Evolutionary conservation across 2,329 filamentous ascomycete genomes (phyloP).

Genomic region (Coniochaeta prunicola): DNA sequence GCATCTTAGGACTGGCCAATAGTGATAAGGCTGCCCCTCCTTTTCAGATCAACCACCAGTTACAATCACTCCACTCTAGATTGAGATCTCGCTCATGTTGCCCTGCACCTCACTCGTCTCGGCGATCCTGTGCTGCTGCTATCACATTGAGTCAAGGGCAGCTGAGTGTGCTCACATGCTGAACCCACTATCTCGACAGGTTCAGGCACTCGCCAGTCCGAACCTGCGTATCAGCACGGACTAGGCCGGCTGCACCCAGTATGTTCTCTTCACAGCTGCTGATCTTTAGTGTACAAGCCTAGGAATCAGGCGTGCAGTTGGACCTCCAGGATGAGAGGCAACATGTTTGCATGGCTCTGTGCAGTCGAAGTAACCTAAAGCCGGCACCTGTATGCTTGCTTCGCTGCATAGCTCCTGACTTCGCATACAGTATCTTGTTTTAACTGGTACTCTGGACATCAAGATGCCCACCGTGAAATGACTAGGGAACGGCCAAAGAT

Average conservation of each 20-base stretch:
- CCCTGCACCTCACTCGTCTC: neutral
- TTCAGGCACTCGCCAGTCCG: too few species aligned
- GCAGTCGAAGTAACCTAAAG: neutral
- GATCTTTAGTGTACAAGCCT: neutral
- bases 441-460: neutral
- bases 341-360: neutral
- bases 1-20: neutral
- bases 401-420: neutral
- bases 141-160: too few species aligned
- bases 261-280: neutral
- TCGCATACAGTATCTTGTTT: too few species aligned
- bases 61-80: neutral
- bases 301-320: neutral
- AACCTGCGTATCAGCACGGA: too few species aligned
- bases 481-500: neutral
- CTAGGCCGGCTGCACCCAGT: too few species aligned
- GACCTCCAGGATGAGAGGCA: neutral
- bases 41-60: neutral
- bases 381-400: slow-evolving; percentile 1
- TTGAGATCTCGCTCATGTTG: neutral
- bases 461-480: neutral
- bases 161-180: too few species aligned
- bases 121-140: neutral
- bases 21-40: neutral
- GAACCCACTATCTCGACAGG: too few species aligned